Evolutionary conservation across 345 rosid species (phyloP).

Genomic region (Erodium maritimum): DNA sequence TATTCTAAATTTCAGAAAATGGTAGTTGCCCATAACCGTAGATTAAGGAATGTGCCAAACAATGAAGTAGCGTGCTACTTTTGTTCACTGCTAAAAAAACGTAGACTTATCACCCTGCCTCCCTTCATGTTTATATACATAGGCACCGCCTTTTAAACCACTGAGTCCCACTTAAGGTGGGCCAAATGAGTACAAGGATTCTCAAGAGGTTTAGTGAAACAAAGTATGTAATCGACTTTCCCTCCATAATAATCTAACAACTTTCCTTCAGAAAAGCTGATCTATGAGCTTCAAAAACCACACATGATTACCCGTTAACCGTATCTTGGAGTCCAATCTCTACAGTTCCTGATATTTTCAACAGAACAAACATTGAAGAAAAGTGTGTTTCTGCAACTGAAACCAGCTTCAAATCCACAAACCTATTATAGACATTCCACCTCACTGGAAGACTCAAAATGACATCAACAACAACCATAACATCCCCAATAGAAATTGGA

Average conservation of each 20-base stretch:
- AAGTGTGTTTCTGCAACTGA: background rate
- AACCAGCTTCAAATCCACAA: background rate
- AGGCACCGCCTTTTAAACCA: conserved; percentile 1
- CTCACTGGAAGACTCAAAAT: conserved; percentile 1
- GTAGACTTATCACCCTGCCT: background rate
- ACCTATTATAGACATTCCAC: background rate
- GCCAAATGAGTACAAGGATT: conserved; percentile 2
- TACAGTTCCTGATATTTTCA: background rate
- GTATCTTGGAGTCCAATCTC: background rate
- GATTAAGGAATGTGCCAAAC: conserved; percentile 6
- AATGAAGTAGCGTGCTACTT: conserved; percentile 3
- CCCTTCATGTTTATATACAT: background rate
- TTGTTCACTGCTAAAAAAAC: background rate
- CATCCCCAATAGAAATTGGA: background rate
- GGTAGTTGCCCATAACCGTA: background rate
- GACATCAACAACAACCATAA: background rate
- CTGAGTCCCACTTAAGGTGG: background rate
- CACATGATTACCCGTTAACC: background rate
- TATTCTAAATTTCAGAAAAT: background rate
- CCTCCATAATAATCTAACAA: background rate
- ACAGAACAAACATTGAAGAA: background rate
- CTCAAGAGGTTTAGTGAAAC: background rate
- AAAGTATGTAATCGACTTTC: background rate
- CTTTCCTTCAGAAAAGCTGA: background rate
- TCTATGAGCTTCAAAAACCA: background rate